These are phyloP conservation scores for Withania somnifera DNA, from an alignment of 305 asterid genomes.

Conservation along the genomic window DNA sequence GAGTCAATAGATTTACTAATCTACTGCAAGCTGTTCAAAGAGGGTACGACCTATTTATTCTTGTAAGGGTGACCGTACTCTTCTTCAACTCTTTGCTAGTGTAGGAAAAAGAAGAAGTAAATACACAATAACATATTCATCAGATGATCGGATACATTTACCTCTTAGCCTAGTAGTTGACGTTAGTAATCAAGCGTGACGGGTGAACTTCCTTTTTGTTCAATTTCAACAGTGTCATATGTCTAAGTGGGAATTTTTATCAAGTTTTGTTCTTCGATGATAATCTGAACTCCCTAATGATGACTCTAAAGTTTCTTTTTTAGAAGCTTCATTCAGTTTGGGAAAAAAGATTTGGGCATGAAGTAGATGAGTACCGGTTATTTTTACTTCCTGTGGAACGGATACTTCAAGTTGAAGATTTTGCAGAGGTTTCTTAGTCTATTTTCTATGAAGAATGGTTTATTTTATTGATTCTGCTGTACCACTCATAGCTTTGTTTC, in stretches of 20 bases:
- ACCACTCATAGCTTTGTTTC: neutral
- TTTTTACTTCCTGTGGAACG: conserved; percentile 56
- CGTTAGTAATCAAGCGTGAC: neutral
- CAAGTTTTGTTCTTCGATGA: neutral
- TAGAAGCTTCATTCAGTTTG: conserved; percentile 58
- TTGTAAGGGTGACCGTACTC: neutral
- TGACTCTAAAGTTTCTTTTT: neutral
- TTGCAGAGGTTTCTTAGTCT: conserved; percentile 63
- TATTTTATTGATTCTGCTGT: neutral
- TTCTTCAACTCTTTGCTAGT: neutral
- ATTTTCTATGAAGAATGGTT: neutral
- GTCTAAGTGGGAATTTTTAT: neutral
- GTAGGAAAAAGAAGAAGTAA: neutral
- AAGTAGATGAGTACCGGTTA: conserved; percentile 52
- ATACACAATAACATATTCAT: neutral
- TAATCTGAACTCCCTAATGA: neutral
- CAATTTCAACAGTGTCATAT: neutral
- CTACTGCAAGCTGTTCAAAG: neutral
- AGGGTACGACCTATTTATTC: neutral
- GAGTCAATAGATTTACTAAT: neutral
- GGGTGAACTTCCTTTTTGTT: neutral
- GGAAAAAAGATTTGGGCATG: conserved; percentile 59
- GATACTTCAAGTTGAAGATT: conserved; percentile 75
- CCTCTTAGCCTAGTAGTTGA: neutral
- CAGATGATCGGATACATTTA: neutral